phyloP scores from a whole-genome alignment of 1,139 yeast genomes.

The Arxiozyma slooffiae region DNA sequence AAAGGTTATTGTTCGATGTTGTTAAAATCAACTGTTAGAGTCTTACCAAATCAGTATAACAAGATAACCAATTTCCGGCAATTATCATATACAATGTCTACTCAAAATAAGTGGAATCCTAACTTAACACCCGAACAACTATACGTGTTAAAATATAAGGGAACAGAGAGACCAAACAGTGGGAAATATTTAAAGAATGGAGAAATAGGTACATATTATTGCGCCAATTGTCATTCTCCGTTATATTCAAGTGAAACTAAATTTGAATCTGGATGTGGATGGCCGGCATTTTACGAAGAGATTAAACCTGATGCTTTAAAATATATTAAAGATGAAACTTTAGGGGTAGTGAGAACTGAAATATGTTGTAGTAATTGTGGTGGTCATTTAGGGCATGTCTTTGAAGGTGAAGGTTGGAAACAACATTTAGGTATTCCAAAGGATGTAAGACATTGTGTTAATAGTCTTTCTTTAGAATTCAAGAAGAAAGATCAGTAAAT shows the following conservation, averaged over 20 bases:
- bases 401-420: slow-evolving; percentile 85
- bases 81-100: slow-evolving; percentile 3
- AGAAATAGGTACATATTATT: slow-evolving; percentile 55
- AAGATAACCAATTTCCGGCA: background rate
- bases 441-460: slow-evolving; percentile 90
- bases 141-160: slow-evolving; percentile 64
- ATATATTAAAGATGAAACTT: slow-evolving; percentile 47
- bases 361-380: slow-evolving; percentile 85
- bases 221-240: slow-evolving; percentile 81
- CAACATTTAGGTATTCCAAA: slow-evolving; percentile 51
- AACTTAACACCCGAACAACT: slow-evolving; percentile 68
- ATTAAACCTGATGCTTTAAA: slow-evolving; percentile 62
- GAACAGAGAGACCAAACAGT: slow-evolving; percentile 75
- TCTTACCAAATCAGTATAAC: too few species aligned
- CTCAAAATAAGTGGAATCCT: slow-evolving; percentile 57
- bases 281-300: slow-evolving; percentile 95
- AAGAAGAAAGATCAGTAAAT: background rate
- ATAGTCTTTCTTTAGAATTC: slow-evolving; percentile 71
- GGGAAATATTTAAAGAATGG: slow-evolving; percentile 51
- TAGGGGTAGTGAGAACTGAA: slow-evolving; percentile 78
- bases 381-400: slow-evolving; percentile 91
- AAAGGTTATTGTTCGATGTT: background rate
- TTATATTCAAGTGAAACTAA: slow-evolving; percentile 71
- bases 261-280: slow-evolving; percentile 87
- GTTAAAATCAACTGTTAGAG: background rate